phyloP scores from a whole-genome alignment of 2,329 filamentous ascomycete species.

The Lachnellula cervina region DNA sequence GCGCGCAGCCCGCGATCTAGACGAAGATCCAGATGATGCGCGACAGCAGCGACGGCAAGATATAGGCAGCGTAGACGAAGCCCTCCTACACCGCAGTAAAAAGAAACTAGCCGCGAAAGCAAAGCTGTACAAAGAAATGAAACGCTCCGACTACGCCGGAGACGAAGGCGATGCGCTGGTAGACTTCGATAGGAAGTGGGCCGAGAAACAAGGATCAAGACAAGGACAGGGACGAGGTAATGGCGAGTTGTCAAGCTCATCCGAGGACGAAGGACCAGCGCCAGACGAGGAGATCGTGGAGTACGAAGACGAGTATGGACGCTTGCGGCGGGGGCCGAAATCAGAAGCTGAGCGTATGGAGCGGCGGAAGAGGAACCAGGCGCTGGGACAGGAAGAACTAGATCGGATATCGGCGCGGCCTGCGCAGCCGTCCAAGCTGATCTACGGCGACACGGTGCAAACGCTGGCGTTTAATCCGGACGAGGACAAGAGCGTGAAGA shows the following conservation, averaged over 20 bases:
- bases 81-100: constrained; percentile 58
- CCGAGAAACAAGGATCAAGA: constrained; percentile 49
- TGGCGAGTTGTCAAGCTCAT: constrained; percentile 46
- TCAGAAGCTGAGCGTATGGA: constrained; percentile 62
- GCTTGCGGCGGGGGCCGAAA: constrained; percentile 68
- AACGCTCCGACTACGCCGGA: constrained; percentile 73
- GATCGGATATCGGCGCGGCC: constrained; percentile 67
- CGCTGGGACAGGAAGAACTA: constrained; percentile 54
- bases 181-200: constrained; percentile 97
- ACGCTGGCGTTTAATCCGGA: constrained; percentile 76
- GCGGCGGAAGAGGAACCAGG: constrained; percentile 47
- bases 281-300: constrained; percentile 62
- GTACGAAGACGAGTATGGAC: constrained; percentile 87
- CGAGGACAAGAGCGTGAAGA: constrained; percentile 56
- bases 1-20: constrained; percentile 54
- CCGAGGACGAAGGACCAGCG: constrained; percentile 52
- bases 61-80: constrained; percentile 55
- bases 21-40: constrained; percentile 47
- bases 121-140: constrained; percentile 81
- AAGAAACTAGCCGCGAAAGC: constrained; percentile 88
- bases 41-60: constrained; percentile 40
- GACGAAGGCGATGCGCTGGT: constrained; percentile 66
- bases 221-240: constrained; percentile 29
- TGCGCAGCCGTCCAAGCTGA: constrained; percentile 62
- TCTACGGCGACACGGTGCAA: constrained; percentile 84